Base-by-base conservation (phyloP, 257 asterid genomes). In the Anisodus tanguticus region DNA sequence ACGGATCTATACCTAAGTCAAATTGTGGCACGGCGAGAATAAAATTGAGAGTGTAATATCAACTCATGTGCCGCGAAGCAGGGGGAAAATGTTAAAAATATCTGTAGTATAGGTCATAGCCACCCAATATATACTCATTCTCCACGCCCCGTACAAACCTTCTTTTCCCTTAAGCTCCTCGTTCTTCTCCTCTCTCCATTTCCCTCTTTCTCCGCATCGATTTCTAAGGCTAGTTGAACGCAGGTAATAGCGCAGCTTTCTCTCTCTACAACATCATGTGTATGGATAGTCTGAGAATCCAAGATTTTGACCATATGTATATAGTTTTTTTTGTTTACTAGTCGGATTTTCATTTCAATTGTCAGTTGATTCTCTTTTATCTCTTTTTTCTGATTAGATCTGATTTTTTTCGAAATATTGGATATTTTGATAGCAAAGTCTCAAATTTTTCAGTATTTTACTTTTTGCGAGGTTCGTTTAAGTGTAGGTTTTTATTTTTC, bases 171-270 rank as follows among this genome's bases (percentile, higher is more conserved):
- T 47, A 1, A 26, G 5, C 15, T 76, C 81, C 64, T 76, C 81
- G 81, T 76, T 76, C 63, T 74, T 13, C 81, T 51, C 26, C 47
- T 49, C 6, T 26, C 47, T 74, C 10, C 13, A 74, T 49, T 74
- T 12, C 35, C 22, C 62, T 74, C 8, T 49, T 74, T 26, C 31
- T 10, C 5, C 15, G 26, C 26, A 16, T 13, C 81, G 26, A 51
- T 2, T 51, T 51, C 45, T 8, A 51, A 49, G 80, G 63, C 47
- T 47, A 76, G 47, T 26, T 0, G 81, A 76, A 51, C 64, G 81
- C 15, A 76, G 47, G 81, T 76, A 76, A 51, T 57, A 6, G 13
- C 19, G 4, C 4, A 0, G 13, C 62, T 3, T 5, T 16, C 26
- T 58, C 41, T 72, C 2, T 74, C 7, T 47, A 4, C 4, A 19